phyloP scores from a whole-genome alignment of 2,329 filamentous ascomycete genomes.

The Incumbomyces delicatus region DNA sequence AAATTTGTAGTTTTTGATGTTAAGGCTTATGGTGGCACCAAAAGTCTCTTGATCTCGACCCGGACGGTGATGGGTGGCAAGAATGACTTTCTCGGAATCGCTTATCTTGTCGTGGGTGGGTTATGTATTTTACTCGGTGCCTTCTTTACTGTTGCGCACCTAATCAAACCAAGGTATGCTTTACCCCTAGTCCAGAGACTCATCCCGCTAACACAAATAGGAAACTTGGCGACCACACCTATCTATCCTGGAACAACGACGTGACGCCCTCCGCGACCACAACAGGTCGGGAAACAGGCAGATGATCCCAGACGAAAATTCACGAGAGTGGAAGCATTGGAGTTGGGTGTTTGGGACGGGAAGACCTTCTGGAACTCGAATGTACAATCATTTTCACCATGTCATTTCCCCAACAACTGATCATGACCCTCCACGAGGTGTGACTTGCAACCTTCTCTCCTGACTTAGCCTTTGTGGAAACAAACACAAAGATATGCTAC shows the following conservation, averaged over 20 bases:
- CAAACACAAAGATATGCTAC: too few species aligned
- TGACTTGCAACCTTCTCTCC: too few species aligned
- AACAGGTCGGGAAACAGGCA: slow-evolving; percentile 41
- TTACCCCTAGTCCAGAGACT: background rate
- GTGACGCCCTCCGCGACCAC: slow-evolving; percentile 44
- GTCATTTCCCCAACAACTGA: too few species aligned
- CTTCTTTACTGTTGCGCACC: slow-evolving; percentile 79
- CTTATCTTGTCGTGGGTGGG: slow-evolving; percentile 87
- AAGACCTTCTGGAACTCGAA: background rate
- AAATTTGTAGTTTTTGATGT: slow-evolving; percentile 65
- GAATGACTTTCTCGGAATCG: slow-evolving; percentile 92
- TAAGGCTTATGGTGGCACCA: slow-evolving; percentile 36
- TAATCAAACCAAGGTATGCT: slow-evolving; percentile 76
- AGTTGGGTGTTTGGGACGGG: background rate
- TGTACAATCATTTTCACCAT: too few species aligned
- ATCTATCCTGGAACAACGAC: slow-evolving; percentile 88
- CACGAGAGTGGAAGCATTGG: slow-evolving; percentile 1
- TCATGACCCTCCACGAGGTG: too few species aligned
- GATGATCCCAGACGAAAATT: background rate
- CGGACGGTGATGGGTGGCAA: slow-evolving; percentile 82
- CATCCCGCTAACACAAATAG: slow-evolving; percentile 36
- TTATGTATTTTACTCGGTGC: slow-evolving; percentile 82
- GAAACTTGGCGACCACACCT: slow-evolving; percentile 96
- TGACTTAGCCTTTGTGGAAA: too few species aligned
- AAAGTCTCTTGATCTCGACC: slow-evolving; percentile 61